These are phyloP conservation scores for Vicia villosa DNA, from an alignment of 306 rosid genomes.

Conservation along the genomic window DNA sequence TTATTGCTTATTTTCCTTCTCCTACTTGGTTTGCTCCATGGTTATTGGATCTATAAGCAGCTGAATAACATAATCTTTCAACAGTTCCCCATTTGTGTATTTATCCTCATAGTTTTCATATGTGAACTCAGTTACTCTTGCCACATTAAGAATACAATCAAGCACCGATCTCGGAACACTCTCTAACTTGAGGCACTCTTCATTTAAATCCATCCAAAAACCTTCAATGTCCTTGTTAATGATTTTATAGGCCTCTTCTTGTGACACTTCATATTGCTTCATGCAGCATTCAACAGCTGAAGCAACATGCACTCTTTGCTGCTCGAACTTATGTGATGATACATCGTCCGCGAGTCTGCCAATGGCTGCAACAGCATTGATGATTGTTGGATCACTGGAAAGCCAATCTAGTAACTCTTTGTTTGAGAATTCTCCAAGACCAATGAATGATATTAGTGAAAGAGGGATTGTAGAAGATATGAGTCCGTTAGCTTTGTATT, in stretches of 20 bases:
- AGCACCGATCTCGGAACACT: conserved; percentile 39
- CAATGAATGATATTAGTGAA: conserved; percentile 6
- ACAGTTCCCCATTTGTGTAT: conserved; percentile 24
- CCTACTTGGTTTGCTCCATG: background rate
- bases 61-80: conserved; percentile 27
- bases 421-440: conserved; percentile 31
- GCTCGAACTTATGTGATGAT: conserved; percentile 42
- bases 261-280: conserved; percentile 39
- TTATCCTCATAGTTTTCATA: conserved; percentile 33
- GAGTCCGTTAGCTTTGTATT: conserved; percentile 37
- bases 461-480: background rate
- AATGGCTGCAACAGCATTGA: conserved; percentile 26
- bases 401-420: conserved; percentile 46
- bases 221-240: conserved; percentile 21
- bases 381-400: conserved; percentile 30
- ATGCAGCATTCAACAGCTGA: conserved; percentile 47
- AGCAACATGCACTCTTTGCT: conserved; percentile 34
- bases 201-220: conserved; percentile 52
- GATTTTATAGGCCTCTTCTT: conserved; percentile 22
- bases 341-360: conserved; percentile 38
- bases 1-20: background rate
- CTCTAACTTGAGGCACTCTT: conserved; percentile 34
- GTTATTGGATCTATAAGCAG: conserved; percentile 33
- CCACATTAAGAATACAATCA: conserved; percentile 39
- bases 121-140: conserved; percentile 35